Conservation (phyloP, 495 filamentous ascomycete species). For the Neurospora sublineolata region DNA sequence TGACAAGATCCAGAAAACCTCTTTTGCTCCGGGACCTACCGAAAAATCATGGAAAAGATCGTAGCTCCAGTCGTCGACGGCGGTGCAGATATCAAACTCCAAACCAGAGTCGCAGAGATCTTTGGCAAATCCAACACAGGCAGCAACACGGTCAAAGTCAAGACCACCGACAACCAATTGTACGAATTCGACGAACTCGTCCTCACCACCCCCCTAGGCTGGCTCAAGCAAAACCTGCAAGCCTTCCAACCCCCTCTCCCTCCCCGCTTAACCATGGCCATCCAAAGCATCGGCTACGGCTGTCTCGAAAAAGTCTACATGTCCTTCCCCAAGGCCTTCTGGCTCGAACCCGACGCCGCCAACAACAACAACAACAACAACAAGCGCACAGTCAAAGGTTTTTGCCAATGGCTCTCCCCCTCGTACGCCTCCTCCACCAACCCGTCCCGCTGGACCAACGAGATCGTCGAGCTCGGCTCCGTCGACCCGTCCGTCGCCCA, state of each 20-base stretch:
- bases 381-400: slow-evolving; percentile 38
- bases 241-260: slow-evolving; percentile 66
- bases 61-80: slow-evolving; percentile 47
- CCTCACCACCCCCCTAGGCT: slow-evolving; percentile 76
- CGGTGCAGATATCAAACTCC: slow-evolving; percentile 49
- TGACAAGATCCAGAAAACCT: slow-evolving; percentile 54
- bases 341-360: slow-evolving; percentile 20
- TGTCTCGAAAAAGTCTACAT: slow-evolving; percentile 88
- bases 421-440: slow-evolving; percentile 48
- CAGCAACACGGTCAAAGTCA: slow-evolving; percentile 37
- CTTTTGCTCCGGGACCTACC: slow-evolving; percentile 80
- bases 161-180: slow-evolving; percentile 39
- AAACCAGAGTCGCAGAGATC: slow-evolving; percentile 28
- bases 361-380: slow-evolving; percentile 5
- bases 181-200: slow-evolving; percentile 74
- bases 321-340: slow-evolving; percentile 63
- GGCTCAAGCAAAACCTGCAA: slow-evolving; percentile 64
- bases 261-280: slow-evolving; percentile 52
- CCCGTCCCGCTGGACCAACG: slow-evolving; percentile 61
- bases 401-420: slow-evolving; percentile 61
- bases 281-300: slow-evolving; percentile 72
- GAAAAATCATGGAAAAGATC: slow-evolving; percentile 57
- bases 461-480: slow-evolving; percentile 65
- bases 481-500: slow-evolving; percentile 51
- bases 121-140: slow-evolving; percentile 35